A percentile compares a stretch with the other conserved stretches of the same genome.
Evolutionary conservation across 345 rosid genomes (phyloP).

Genomic region (Brassica juncea): DNA sequence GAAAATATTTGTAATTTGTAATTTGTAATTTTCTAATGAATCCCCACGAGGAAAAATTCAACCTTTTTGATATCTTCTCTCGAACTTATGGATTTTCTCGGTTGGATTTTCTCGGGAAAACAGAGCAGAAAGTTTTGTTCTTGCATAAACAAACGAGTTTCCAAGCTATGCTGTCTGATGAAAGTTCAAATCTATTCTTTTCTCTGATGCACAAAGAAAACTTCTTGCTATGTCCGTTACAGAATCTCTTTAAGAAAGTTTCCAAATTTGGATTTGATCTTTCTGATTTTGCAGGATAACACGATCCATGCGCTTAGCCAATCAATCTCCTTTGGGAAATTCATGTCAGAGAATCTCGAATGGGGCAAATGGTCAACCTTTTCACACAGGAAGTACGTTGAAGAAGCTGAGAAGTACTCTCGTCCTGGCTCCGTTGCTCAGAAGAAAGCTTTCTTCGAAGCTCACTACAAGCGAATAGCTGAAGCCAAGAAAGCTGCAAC

Average conservation of each 20-base stretch:
- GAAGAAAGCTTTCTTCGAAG: constrained; percentile 84
- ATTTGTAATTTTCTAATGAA: not conserved
- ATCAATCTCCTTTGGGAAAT: constrained; percentile 89
- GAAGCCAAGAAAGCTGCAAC: constrained; percentile 65
- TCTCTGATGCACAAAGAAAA: not conserved
- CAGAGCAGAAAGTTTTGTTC: not conserved
- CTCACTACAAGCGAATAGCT: constrained; percentile 72
- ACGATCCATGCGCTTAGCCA: constrained; percentile 65
- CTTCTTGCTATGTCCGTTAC: not conserved
- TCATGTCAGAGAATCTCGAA: constrained; percentile 70
- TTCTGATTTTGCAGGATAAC: constrained; percentile 54
- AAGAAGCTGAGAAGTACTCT: constrained; percentile 76
- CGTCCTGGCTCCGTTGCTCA: constrained; percentile 87
- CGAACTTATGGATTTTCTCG: not conserved
- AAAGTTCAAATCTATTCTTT: not conserved
- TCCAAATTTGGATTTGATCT: not conserved
- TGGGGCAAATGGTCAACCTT: constrained; percentile 95
- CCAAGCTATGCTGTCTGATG: not conserved
- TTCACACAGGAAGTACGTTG: constrained; percentile 70
- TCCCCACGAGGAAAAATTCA: not conserved
- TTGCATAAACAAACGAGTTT: not conserved
- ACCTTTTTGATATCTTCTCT: not conserved
- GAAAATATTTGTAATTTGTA: not conserved
- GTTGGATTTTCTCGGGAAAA: not conserved
- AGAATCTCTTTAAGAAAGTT: not conserved